Conservation (phyloP, 768 basidiomycete species). For the Auriscalpium orientale region DNA sequence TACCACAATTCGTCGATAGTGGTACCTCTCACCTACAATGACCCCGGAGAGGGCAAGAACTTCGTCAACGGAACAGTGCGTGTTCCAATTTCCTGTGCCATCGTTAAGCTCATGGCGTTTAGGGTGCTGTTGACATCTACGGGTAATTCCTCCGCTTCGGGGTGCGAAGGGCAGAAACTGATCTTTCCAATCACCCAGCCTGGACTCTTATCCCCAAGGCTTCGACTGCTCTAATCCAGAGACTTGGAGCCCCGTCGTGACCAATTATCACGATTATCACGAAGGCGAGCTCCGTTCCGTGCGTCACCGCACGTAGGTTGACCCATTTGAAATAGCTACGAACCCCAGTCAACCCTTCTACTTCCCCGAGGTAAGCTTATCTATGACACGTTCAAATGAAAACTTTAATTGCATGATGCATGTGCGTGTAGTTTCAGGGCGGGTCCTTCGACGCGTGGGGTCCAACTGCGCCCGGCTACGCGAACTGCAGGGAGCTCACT, state of each 20-base stretch:
- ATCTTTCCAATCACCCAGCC: neutral
- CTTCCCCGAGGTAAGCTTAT: conserved; percentile 50
- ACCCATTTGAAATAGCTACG: conserved; percentile 14
- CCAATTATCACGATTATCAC: conserved; percentile 63
- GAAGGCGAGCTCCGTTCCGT: conserved; percentile 17
- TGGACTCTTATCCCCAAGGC: conserved; percentile 67
- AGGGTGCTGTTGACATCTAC: conserved; percentile 72
- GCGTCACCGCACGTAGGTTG: neutral
- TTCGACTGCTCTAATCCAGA: conserved; percentile 76
- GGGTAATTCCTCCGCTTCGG: conserved; percentile 33
- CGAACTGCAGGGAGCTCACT: conserved; percentile 55
- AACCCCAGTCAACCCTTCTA: conserved; percentile 57
- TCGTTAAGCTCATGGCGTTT: neutral
- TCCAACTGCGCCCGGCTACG: conserved; percentile 63
- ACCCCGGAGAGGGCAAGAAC: conserved; percentile 47
- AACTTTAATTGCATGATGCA: neutral
- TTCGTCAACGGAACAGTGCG: conserved; percentile 67
- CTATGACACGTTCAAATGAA: neutral
- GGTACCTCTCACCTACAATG: conserved; percentile 71
- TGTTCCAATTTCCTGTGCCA: neutral
- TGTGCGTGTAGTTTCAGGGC: conserved; percentile 47
- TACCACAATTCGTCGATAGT: conserved; percentile 51
- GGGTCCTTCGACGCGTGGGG: conserved; percentile 83
- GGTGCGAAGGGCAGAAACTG: neutral
- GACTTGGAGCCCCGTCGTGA: conserved; percentile 55